Conservation (phyloP, 2,329 filamentous ascomycete genomes). For the Venturia carpophila region DNA sequence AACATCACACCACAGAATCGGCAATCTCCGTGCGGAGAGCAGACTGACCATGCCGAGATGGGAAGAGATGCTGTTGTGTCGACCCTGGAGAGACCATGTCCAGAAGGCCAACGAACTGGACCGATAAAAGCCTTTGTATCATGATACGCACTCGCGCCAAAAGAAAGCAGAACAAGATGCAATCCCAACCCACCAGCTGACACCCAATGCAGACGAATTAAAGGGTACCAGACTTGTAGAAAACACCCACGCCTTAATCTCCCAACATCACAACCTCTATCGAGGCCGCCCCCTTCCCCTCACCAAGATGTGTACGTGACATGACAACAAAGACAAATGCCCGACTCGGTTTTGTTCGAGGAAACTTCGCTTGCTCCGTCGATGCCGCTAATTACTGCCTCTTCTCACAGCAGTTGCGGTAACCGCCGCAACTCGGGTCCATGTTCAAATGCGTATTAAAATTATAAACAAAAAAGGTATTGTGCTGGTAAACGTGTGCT, state of each 20-base stretch:
- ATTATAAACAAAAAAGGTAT: constrained; percentile 17
- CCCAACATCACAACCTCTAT: neutral
- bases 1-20: neutral
- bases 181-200: constrained; percentile 14
- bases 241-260: neutral
- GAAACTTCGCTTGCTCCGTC: constrained; percentile 3
- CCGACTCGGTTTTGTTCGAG: neutral
- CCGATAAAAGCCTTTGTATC: constrained; percentile 19
- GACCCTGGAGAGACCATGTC: constrained; percentile 27
- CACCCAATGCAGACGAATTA: constrained; percentile 15
- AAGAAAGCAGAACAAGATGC: constrained; percentile 10
- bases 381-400: neutral
- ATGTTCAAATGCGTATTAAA: constrained; percentile 13
- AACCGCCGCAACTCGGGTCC: neutral
- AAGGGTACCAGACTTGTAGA: constrained; percentile 13
- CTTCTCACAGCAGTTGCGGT: neutral
- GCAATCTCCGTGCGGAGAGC: neutral
- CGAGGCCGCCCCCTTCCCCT: neutral
- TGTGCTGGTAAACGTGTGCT: constrained; percentile 6
- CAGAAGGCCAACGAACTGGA: constrained; percentile 22
- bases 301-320: constrained; percentile 13
- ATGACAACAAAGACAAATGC: neutral
- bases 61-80: constrained; percentile 18
- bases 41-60: neutral
- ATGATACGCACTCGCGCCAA: constrained; percentile 18